phyloP scores from a whole-genome alignment of 2,329 filamentous ascomycete genomes.

The Aspergillus sp. region DNA sequence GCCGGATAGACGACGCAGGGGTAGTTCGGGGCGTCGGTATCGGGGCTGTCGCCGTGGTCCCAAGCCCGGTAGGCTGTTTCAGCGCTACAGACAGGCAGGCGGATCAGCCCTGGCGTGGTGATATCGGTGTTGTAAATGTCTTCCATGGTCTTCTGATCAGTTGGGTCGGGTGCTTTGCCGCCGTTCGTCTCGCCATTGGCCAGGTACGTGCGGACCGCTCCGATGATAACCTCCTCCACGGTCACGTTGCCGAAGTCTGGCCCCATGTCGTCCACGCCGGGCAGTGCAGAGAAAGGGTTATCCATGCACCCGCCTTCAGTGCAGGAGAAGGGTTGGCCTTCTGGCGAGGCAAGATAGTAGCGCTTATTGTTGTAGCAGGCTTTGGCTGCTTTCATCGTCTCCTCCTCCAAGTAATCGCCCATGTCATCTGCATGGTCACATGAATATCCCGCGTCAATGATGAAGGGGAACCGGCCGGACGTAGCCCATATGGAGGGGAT shows the following conservation, averaged over 20 bases:
- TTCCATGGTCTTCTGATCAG: neutral
- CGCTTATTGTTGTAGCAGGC: slow-evolving; percentile 6
- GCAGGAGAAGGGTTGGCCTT: neutral
- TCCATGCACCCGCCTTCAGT: neutral
- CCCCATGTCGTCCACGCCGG: slow-evolving; percentile 5
- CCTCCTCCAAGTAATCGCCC: slow-evolving; percentile 1
- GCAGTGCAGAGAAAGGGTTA: slow-evolving; percentile 4
- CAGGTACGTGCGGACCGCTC: slow-evolving; percentile 4
- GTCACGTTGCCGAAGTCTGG: slow-evolving; percentile 6
- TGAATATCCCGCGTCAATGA: slow-evolving; percentile 4
- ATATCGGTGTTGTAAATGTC: slow-evolving; percentile 7
- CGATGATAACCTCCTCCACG: slow-evolving; percentile 6
- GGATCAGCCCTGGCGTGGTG: slow-evolving; percentile 8
- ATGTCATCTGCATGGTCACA: neutral
- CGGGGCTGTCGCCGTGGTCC: neutral
- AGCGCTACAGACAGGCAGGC: slow-evolving; percentile 7
- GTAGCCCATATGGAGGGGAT: slow-evolving; percentile 6
- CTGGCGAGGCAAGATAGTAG: slow-evolving; percentile 6
- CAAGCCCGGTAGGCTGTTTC: neutral
- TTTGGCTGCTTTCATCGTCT: slow-evolving; percentile 1
- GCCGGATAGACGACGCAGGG: slow-evolving; percentile 32
- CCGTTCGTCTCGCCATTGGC: slow-evolving; percentile 4
- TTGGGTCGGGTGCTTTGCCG: slow-evolving; percentile 1
- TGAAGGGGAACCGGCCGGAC: slow-evolving; percentile 5
- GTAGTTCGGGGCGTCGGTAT: slow-evolving; percentile 20